Base-by-base conservation (phyloP, 306 rosid species). In the Rosa multiflora region DNA sequence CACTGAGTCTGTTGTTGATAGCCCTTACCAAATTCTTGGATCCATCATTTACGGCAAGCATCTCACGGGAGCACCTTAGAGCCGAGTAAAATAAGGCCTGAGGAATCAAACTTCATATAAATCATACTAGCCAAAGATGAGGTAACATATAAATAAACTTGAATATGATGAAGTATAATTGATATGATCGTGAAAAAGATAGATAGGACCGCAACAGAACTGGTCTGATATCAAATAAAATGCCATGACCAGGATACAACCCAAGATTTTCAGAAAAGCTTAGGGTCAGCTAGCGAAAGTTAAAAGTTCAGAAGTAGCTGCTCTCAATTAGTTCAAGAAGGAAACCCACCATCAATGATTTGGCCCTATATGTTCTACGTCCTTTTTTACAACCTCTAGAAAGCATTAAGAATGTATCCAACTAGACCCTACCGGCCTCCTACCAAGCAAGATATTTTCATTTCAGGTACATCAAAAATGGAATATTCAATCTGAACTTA, bases 41-140 rank as follows among this genome's bases (percentile, higher is more conserved):
- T 40, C 88, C 90, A 35, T 93, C 97, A 53, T 89, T 86, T 70
- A 79, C 78, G 5, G 83, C 49, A 74, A 93, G 80, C 93, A 95
- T 89, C 83, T 95, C 99, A 4, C 93, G 91, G 29, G 98, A 88
- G 52, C 96, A 90, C 11, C 99, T 91, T 46, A 95, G 89, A 81
- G 98, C 98, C 5, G 99, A 91, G 88, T 93, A 93, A 88, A 93
- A 96, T 75, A 96, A 87, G 32, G 99, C 92, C 98, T 95, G 89
- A 79, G 83, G 68, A 77, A 70, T 29, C 75, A 81, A 61, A 62
- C 23, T 81, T 73, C 18, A 68, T 72, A 74, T 29, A 37, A 56
- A 63, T 82, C 44, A 82, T 44, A 47, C 67, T 75, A 74, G 58
- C 74, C 79, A 66, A 78, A 76, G 51, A 71, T 56, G 70, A 58